Conservation (phyloP, 768 basidiomycete species). For the Lentinula edodes region DNA sequence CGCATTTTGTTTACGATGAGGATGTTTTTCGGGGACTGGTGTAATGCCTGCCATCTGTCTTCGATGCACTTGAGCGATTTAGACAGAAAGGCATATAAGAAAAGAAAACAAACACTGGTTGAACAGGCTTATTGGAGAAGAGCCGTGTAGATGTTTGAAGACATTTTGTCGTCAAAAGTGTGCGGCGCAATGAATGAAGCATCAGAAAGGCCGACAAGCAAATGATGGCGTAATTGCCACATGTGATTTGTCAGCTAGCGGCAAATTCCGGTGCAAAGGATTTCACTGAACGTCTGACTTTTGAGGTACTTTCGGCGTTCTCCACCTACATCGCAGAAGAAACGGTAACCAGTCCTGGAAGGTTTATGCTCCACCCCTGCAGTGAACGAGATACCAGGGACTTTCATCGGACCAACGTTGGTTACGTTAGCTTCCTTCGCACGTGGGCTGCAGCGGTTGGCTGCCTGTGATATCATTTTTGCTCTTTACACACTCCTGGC, state of each 20-base stretch:
- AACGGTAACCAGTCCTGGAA: background rate
- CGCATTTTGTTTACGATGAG: constrained; percentile 79
- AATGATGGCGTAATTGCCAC: constrained; percentile 6
- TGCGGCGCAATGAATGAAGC: background rate
- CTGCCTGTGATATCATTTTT: background rate
- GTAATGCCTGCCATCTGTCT: constrained; percentile 1
- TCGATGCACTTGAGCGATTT: background rate
- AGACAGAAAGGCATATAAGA: background rate
- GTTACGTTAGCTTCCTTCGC: background rate
- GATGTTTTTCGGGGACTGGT: constrained; percentile 33
- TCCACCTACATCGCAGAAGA: background rate
- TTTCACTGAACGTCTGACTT: background rate
- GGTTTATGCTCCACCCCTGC: background rate
- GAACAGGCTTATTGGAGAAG: background rate
- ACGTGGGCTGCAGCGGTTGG: constrained; percentile 3
- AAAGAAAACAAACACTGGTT: background rate
- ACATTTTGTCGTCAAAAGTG: background rate
- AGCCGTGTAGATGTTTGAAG: background rate
- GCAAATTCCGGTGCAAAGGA: background rate
- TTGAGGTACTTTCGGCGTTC: background rate
- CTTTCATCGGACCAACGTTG: background rate
- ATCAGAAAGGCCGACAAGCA: constrained; percentile 12
- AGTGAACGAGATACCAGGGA: background rate
- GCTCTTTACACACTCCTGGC: background rate
- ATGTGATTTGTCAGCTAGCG: background rate